Evolutionary conservation across 257 asterid genomes (phyloP).

Genomic region (Salvia miltiorrhiza): DNA sequence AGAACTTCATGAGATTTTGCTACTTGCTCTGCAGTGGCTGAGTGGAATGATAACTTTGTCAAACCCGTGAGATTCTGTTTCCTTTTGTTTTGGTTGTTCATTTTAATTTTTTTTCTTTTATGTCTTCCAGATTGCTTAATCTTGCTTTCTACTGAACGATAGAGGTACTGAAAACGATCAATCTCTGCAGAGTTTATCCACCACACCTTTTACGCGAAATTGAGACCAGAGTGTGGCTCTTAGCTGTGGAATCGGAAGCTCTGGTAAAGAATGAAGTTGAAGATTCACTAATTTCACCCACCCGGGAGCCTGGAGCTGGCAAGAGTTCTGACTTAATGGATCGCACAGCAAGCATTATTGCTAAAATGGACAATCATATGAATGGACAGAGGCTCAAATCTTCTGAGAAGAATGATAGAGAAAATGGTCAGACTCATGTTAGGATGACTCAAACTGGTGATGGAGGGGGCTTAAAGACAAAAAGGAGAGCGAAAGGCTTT

Average conservation of each 20-base stretch:
- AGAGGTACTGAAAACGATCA: constrained; percentile 9
- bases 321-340: constrained; percentile 78
- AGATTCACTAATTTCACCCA: constrained; percentile 36
- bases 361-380: constrained; percentile 80
- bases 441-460: constrained; percentile 50
- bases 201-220: constrained; percentile 89
- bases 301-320: constrained; percentile 58
- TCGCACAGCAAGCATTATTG: constrained; percentile 61
- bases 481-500: constrained; percentile 80
- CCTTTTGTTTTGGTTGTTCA: not conserved
- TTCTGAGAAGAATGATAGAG: constrained; percentile 68
- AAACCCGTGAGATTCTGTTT: constrained; percentile 58
- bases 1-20: constrained; percentile 88
- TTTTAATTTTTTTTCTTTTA: not conserved
- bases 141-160: constrained; percentile 12
- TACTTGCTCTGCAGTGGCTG: constrained; percentile 92
- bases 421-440: constrained; percentile 54
- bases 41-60: constrained; percentile 84
- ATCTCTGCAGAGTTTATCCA: constrained; percentile 69
- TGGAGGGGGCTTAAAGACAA: constrained; percentile 52
- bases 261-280: constrained; percentile 84
- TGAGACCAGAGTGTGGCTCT: constrained; percentile 97
- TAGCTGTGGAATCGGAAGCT: constrained; percentile 95
- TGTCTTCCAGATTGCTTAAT: constrained; percentile 2
- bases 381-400: constrained; percentile 43